These are phyloP conservation scores for Cyberlindnera mycetangii DNA, from an alignment of 805 yeast genomes.

Conservation along the genomic window DNA sequence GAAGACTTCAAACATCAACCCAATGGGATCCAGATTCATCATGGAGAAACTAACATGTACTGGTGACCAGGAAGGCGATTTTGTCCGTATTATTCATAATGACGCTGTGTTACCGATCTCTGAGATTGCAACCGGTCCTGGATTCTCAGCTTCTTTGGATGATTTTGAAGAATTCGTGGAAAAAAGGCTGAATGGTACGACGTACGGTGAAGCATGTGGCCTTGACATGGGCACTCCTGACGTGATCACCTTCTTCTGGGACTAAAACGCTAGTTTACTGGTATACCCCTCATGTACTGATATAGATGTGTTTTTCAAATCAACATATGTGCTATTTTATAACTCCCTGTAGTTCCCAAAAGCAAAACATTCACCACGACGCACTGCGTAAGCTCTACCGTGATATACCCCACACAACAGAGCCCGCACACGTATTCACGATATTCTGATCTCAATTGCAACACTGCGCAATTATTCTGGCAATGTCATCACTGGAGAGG, in stretches of 20 bases:
- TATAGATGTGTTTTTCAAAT: no score
- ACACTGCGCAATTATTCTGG: no score
- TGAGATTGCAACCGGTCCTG: conserved; percentile 45
- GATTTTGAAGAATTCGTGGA: conserved; percentile 24
- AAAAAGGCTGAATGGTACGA: conserved; percentile 13
- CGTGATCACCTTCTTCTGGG: conserved; percentile 31
- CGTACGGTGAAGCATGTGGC: conserved; percentile 20
- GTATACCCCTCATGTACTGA: background rate
- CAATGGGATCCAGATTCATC: conserved; percentile 50
- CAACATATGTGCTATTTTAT: no score
- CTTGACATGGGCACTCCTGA: conserved; percentile 10
- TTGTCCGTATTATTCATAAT: conserved; percentile 42
- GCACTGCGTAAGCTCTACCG: no score
- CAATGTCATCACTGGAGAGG: no score
- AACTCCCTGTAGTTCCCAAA: no score
- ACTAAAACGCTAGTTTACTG: conserved; percentile 7
- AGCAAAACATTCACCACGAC: no score
- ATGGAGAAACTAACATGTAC: conserved; percentile 43
- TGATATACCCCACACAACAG: no score
- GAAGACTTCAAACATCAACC: conserved; percentile 44
- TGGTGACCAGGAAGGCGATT: conserved; percentile 25
- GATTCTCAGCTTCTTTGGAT: conserved; percentile 37
- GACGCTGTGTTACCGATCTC: conserved; percentile 48
- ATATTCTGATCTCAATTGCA: no score
- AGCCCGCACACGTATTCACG: no score